phyloP scores from a whole-genome alignment of 495 filamentous ascomycete genomes.

The Xylaria sp. region DNA sequence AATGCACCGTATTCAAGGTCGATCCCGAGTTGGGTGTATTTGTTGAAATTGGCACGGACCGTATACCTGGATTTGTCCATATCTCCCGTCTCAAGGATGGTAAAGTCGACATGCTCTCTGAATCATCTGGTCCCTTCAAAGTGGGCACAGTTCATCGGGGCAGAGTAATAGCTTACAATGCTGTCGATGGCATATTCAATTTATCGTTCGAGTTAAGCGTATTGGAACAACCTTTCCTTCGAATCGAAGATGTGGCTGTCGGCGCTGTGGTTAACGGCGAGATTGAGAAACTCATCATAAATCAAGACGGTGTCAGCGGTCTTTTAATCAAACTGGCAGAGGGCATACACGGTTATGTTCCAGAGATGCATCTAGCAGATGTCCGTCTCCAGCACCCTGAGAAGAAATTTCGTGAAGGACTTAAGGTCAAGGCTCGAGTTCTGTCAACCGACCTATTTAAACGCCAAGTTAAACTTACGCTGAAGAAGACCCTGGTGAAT shows the following conservation, averaged over 20 bases:
- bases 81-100: constrained; percentile 88
- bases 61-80: constrained; percentile 85
- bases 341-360: constrained; percentile 84
- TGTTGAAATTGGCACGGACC: constrained; percentile 75
- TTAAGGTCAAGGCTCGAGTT: constrained; percentile 81
- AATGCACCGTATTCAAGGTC: constrained; percentile 78
- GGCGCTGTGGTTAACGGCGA: constrained; percentile 84
- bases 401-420: constrained; percentile 90
- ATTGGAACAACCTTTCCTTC: constrained; percentile 86
- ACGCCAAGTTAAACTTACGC: constrained; percentile 80
- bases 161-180: constrained; percentile 84
- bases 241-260: constrained; percentile 84
- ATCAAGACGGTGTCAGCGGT: constrained; percentile 73
- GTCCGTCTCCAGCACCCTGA: constrained; percentile 88
- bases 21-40: constrained; percentile 81
- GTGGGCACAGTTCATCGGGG: constrained; percentile 77
- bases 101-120: constrained; percentile 80
- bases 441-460: constrained; percentile 79
- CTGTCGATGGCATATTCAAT: constrained; percentile 84
- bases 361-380: constrained; percentile 88
- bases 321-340: constrained; percentile 84
- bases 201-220: constrained; percentile 81
- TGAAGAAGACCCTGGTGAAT: constrained; percentile 95
- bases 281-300: constrained; percentile 82
- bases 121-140: constrained; percentile 77